A percentile compares a stretch with the other conserved stretches of the same genome.
These are phyloP conservation scores for Rhizoclosmatium sp. DNA, from an alignment of 192 early-diverging fungal genomes.

Conservation along the genomic window DNA sequence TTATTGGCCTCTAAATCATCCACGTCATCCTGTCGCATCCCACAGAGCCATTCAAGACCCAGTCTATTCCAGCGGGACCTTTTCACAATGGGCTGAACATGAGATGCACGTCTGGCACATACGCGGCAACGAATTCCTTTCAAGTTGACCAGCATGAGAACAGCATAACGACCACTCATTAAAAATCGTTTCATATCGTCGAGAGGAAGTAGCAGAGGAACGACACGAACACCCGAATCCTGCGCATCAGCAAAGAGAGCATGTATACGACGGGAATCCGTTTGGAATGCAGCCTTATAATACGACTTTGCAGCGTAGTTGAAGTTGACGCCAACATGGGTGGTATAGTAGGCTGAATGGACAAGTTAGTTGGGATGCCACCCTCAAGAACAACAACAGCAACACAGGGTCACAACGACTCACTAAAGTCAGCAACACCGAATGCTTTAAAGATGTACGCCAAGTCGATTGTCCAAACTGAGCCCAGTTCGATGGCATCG, in stretches of 20 bases:
- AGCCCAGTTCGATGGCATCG: conserved; percentile 34
- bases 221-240: conserved; percentile 72
- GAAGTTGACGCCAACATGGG: conserved; percentile 81
- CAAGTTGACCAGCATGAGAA: conserved; percentile 83
- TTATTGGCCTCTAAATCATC: not conserved
- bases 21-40: not conserved
- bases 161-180: conserved; percentile 74
- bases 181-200: conserved; percentile 89
- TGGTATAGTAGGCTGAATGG: conserved; percentile 82
- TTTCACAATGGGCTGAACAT: not conserved
- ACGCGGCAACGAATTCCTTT: conserved; percentile 61
- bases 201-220: conserved; percentile 76
- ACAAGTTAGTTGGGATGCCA: not conserved
- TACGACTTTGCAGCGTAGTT: conserved; percentile 74
- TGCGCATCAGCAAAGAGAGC: conserved; percentile 79
- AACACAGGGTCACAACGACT: not conserved
- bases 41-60: conserved; percentile 17
- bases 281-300: conserved; percentile 72
- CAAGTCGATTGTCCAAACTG: conserved; percentile 92
- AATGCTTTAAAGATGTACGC: conserved; percentile 78
- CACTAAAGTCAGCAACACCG: conserved; percentile 80
- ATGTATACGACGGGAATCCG: conserved; percentile 77
- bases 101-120: conserved; percentile 47
- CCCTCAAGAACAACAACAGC: not conserved
- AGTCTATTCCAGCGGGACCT: not conserved